Conservation (phyloP, 2,329 filamentous ascomycete species). For the Xylariales sp. region DNA sequence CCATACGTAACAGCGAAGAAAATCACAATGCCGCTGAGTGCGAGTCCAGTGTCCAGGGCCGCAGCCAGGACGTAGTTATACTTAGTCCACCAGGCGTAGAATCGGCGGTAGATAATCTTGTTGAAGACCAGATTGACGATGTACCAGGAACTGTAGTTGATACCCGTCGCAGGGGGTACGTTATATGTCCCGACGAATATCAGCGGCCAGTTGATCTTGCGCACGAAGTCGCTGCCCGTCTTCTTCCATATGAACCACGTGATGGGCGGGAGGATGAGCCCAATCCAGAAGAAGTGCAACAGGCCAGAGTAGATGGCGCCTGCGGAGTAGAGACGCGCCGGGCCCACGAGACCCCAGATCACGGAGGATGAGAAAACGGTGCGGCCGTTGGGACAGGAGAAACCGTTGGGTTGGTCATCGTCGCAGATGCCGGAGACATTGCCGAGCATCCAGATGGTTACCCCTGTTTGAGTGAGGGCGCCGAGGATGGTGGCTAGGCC, state of each 20-base stretch:
- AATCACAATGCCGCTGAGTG: constrained; percentile 28
- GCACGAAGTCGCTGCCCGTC: constrained; percentile 27
- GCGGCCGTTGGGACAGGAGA: constrained; percentile 44
- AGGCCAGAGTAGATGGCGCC: constrained; percentile 42
- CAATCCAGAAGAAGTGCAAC: constrained; percentile 49
- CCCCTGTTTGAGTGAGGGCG: constrained; percentile 37
- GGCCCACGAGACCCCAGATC: constrained; percentile 49
- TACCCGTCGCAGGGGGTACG: constrained; percentile 32
- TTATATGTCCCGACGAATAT: constrained; percentile 33
- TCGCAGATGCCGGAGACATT: constrained; percentile 38
- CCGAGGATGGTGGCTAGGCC: constrained; percentile 42
- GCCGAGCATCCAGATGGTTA: constrained; percentile 28
- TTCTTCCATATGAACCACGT: constrained; percentile 37
- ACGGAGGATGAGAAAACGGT: constrained; percentile 43
- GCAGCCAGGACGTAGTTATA: constrained; percentile 35
- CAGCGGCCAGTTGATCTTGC: constrained; percentile 31
- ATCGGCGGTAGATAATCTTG: constrained; percentile 34
- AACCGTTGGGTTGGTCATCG: constrained; percentile 36
- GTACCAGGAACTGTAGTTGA: constrained; percentile 34
- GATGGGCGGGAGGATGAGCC: constrained; percentile 33
- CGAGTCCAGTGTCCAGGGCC: constrained; percentile 27
- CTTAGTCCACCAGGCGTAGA: constrained; percentile 43
- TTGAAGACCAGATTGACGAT: constrained; percentile 42
- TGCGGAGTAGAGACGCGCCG: constrained; percentile 39
- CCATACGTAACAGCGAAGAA: constrained; percentile 32